Evolutionary conservation across 306 rosid species (phyloP).

Genomic region (Fragaria vesca): DNA sequence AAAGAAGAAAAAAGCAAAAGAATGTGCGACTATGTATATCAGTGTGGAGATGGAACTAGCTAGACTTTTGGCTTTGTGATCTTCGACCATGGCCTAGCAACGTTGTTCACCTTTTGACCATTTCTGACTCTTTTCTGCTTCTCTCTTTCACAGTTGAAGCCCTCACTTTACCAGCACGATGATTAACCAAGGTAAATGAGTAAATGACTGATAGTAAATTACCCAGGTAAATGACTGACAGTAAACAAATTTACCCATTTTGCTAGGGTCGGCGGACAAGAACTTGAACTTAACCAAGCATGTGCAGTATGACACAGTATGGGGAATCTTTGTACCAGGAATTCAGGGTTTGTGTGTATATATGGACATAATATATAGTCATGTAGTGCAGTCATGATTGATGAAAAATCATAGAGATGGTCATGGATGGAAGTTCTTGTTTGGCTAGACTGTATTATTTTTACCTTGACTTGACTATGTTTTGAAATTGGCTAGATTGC

Average conservation of each 20-base stretch:
- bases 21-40: slow-evolving; percentile 4
- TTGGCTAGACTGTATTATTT: background rate
- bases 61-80: slow-evolving; percentile 25
- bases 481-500: background rate
- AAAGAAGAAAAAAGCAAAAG: slow-evolving; percentile 10
- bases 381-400: background rate
- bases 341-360: background rate
- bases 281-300: background rate
- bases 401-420: background rate
- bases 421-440: background rate
- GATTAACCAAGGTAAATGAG: background rate
- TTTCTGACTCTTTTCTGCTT: slow-evolving; percentile 18
- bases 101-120: slow-evolving; percentile 42
- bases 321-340: slow-evolving; percentile 9
- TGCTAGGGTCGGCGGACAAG: background rate
- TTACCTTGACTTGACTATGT: background rate
- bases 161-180: slow-evolving; percentile 6
- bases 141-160: slow-evolving; percentile 2
- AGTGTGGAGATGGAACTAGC: background rate
- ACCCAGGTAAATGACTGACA: background rate
- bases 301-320: slow-evolving; percentile 7
- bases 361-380: background rate
- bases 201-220: background rate
- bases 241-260: background rate
- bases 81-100: slow-evolving; percentile 26